Evolutionary conservation across 1,284 basidiomycete genomes (phyloP), one percentile per base, ranked within the genome.

Genomic region (Chalciporus sp.): DNA sequence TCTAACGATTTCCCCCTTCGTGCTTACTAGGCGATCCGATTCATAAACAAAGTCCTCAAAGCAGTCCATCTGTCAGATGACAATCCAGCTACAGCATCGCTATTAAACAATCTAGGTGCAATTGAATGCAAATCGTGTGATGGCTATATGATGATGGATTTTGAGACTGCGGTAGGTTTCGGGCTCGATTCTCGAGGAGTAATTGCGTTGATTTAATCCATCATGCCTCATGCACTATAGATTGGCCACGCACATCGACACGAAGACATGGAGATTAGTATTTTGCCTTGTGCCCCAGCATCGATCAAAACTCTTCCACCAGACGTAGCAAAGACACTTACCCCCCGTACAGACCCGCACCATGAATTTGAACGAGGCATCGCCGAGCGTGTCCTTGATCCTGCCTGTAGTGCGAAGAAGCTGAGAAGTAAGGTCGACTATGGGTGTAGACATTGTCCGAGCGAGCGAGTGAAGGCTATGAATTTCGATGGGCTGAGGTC

Each of bases 241-340:
- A 65, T 80, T 42, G 80, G 80, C 0, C 87, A 90, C 65, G 77
- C 77, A 41, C 81, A 82, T 58, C 79, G 88, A 20, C 87, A 90
- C 60, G 78, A 82, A 0, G 60, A 70, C 12, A 82, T 83, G 78
- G 51, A 76, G 23, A 58, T 87, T 12, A 57, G 59, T 2, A 7
- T 81, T 19, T 20, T 78, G 0, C n/a, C 68, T 0, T 3, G 0
- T 4, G 23, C 1, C 0, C 4, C 1, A 4, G 41, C 49, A 28
- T 12, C 1, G 5, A 0, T 1, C 9, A 45, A 48, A 29, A 8
- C 8, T 5, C 9, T 23, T 3, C 11, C 8, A 29, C 28, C 28
- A 29, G 11, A 29, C 4, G 8, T 29, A 29, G 9, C 28, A 29
- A 9, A 8, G 28, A 29, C 28, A 9, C 28, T 23, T 23, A 3